Base-by-base conservation (phyloP, 352 stramenopile species). In the Globisporangium recalcitrans region DNA sequence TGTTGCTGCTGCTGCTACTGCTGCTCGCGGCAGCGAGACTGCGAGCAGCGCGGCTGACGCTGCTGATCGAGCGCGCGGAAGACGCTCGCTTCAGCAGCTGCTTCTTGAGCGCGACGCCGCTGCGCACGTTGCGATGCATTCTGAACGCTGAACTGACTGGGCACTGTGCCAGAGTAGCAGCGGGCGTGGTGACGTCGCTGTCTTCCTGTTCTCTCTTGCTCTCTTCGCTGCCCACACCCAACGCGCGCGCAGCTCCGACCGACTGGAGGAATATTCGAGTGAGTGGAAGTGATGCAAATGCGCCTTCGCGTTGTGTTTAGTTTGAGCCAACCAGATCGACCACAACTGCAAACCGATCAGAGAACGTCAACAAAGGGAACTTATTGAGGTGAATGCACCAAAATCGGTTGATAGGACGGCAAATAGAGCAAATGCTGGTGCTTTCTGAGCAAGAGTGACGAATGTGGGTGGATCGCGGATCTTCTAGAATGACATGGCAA, bases 81-180 rank as follows among this genome's bases (percentile, higher is more conserved):
- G 36, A n/a, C 52, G 52, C 32, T 13, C 44, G 60, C 44, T 54
- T 46, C 40, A 66, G 60, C 60, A 66, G 52, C 27, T 52, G 51
- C 38, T 22, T 44, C 60, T 66, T 66, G 52, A 60, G 52, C 21
- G 36, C 52, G n/a, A 59, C 52, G 1, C 51, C 29, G 19, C 60
- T 48, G n/a, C 53, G 49, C 26, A 66, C 31, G 52, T 60, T 66
- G 52, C 51, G 52, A 59, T 60, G 60, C 60, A 66, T 66, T 31
- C 21, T 56, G 31, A 14, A 9, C 21, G 27, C 14, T 26, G 29
- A 9, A 42, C 16, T 36, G 16, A 13, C 22, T 56, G 26, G 32
- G 9, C 9, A 0, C 21, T 31, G 19, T 10, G 8, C 42, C 24
- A 7, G 14, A 54, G 14, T 44, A 44, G 31, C 31, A 34, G 32